Base-by-base conservation (phyloP, 1,284 basidiomycete genomes). In the Singerocomus inundabilis region DNA sequence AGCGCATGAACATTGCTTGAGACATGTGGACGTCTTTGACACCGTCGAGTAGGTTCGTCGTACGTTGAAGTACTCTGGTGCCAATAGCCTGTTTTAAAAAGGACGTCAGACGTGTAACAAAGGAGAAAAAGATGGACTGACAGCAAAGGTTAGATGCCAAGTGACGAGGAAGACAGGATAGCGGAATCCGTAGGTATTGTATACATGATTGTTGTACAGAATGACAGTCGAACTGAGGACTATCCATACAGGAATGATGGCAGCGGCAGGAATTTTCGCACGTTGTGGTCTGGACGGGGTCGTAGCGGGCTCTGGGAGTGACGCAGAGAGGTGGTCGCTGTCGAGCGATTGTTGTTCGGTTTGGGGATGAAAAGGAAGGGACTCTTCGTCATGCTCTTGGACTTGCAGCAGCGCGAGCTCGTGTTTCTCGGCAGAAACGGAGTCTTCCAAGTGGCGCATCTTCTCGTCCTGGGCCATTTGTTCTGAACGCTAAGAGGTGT, bases 151-250 rank as follows among this genome's bases (percentile, higher is more conserved):
- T 34, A 93, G 76, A 70, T 93, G 91, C 80, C 80, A 93, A 50
- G 92, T 94, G 50, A 93, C 91, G 47, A 91, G 79, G 72, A 93
- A 93, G 58, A 93, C 88, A 35, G 92, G 92, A 73, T 75, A 96
- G 59, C 81, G 81, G 77, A 96, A 96, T 56, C 85, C 71, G 61
- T 92, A 81, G 46, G 78, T 81, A 68, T 88, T 86, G 74, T 93
- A 94, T 67, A 97, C 74, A 66, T 90, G 89, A 71, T 94, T 95
- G 81, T 98, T 98, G 83, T 98, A 98, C 50, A 98, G 85, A 73
- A 98, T 98, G 65, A 98, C 95, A 10, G 83, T 72, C 35, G 92
- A 92, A 54, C 86, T 91, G 61, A 97, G 87, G 13, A 84, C 74
- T 67, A 98, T 98, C 95, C 93, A 94, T 51, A 93, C 71, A 26